Percentiles rank a stretch among this genome's conserved stretches.
Conservation (phyloP, 2,329 filamentous ascomycete species). For the Penicillium polonicum region DNA sequence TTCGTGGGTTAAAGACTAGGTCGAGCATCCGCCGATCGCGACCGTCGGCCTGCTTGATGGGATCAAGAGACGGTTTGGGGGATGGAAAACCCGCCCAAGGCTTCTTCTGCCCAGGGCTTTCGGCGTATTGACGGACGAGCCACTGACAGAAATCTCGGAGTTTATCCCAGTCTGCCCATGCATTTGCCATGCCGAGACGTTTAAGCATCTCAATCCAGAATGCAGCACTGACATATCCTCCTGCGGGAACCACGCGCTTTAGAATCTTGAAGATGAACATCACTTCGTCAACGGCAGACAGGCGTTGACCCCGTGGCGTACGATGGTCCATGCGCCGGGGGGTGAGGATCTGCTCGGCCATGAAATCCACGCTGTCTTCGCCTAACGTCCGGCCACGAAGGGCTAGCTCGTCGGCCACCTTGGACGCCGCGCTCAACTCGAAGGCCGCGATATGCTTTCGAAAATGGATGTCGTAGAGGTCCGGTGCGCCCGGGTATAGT, state of each 20-base stretch:
- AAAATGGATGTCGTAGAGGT: slow-evolving; percentile 41
- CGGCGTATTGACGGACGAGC: slow-evolving; percentile 48
- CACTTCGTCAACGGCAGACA: slow-evolving; percentile 40
- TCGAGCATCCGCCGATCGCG: slow-evolving; percentile 32
- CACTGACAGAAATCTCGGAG: slow-evolving; percentile 53
- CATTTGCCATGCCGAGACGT: slow-evolving; percentile 57
- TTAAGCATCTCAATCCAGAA: slow-evolving; percentile 60
- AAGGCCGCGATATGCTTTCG: slow-evolving; percentile 38
- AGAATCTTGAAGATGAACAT: slow-evolving; percentile 49
- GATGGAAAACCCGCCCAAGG: slow-evolving; percentile 11
- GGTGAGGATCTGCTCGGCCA: slow-evolving; percentile 41
- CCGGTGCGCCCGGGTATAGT: slow-evolving; percentile 30
- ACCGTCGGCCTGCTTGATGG: not conserved
- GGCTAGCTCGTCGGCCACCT: slow-evolving; percentile 52
- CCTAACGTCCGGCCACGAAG: slow-evolving; percentile 44
- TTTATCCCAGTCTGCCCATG: slow-evolving; percentile 47
- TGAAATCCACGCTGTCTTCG: slow-evolving; percentile 43
- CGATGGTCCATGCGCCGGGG: slow-evolving; percentile 29
- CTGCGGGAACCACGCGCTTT: slow-evolving; percentile 48
- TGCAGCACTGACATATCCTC: slow-evolving; percentile 42
- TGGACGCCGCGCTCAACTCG: slow-evolving; percentile 32
- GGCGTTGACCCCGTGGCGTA: slow-evolving; percentile 25
- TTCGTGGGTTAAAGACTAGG: slow-evolving; percentile 43
- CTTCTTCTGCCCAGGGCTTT: slow-evolving; percentile 10
- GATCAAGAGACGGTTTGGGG: not conserved